Evolutionary conservation across 805 yeast species (phyloP), one percentile per base, ranked within the genome.

Genomic region (Metschnikowia lochheadii): DNA sequence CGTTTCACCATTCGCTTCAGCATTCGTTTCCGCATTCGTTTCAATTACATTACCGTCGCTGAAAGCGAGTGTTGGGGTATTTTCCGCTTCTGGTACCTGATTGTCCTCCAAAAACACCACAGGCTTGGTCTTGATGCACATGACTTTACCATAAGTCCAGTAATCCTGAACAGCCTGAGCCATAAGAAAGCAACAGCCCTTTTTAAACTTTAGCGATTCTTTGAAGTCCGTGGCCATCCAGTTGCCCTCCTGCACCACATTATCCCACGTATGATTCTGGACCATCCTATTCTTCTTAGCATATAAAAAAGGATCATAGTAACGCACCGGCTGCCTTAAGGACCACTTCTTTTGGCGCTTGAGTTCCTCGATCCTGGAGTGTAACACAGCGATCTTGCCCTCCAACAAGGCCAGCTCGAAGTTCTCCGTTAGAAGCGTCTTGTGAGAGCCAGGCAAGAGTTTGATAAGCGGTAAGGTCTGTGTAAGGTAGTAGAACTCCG

Each of bases 321-420:
- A 85, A 55, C 80, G 77, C 47, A 78, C 73, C 0, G 96, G 96
- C 64, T 94, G 99, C 48, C 96, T 77, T 48, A 94, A 72, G 20
- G 96, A 85, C 98, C 99, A 94, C 59, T 87, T 83, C 2, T 88
- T 87, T 51, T 85, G 85, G 43, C 96, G 75, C 64, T 89, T 89
- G 55, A 94, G 75, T 64, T 92, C 98, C 62, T 92, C 98, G 43
- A 94, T 91, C 53, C 98, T 76, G 1, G 95, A 86, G 59, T 89
- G 87, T 17, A 89, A 82, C 10, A 90, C 97, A 0, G 96, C 88
- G 2, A 92, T 83, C 63, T 91, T 87, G 3, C 97, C 96, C 63
- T 94, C 99, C 13, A 89, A 79, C 33, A 91, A 71, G 0, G 96
- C 88, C 59, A 86, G 80, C 62, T 89, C 96, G 68, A 82, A 94